phyloP scores from a whole-genome alignment of 352 stramenopile genomes.

The Pythium vanterpoolii region DNA sequence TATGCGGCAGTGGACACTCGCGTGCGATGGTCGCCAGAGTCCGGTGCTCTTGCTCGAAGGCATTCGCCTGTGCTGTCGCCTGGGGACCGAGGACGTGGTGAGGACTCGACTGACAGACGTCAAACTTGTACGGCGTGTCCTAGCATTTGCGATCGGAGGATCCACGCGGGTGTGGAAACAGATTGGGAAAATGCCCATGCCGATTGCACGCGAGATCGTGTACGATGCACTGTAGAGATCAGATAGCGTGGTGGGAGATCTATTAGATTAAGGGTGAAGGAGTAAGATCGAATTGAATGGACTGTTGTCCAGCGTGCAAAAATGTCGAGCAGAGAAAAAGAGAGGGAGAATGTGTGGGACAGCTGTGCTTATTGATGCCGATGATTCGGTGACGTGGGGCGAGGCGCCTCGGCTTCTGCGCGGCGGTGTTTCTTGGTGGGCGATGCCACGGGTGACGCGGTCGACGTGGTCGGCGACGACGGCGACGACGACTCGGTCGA shows the following conservation, averaged over 20 bases:
- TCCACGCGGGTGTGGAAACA: slow-evolving; percentile 70
- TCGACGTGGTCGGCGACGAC: slow-evolving; percentile 10
- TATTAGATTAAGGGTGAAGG: slow-evolving; percentile 3
- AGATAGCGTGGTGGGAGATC: background rate
- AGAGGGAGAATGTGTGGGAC: background rate
- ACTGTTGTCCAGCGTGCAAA: background rate
- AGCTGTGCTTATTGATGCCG: background rate
- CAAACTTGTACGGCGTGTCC: slow-evolving; percentile 54
- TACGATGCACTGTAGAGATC: slow-evolving; percentile 22
- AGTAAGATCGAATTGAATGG: no score
- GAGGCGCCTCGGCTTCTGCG: background rate
- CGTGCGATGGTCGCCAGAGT: slow-evolving; percentile 29
- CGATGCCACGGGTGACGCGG: slow-evolving; percentile 8
- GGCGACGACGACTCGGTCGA: slow-evolving; percentile 9
- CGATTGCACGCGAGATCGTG: slow-evolving; percentile 44
- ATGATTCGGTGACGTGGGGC: background rate
- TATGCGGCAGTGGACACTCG: slow-evolving; percentile 53
- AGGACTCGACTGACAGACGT: slow-evolving; percentile 9
- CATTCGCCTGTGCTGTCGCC: slow-evolving; percentile 52
- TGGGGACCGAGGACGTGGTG: slow-evolving; percentile 34
- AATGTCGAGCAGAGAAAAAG: background rate
- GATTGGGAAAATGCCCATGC: slow-evolving; percentile 37
- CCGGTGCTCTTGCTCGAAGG: slow-evolving; percentile 36
- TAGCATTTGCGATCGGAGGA: slow-evolving; percentile 56
- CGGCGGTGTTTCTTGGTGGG: slow-evolving; percentile 13